These are phyloP conservation scores for Pythium aphanidermatum DNA, from an alignment of 352 stramenopile species.

Conservation along the genomic window DNA sequence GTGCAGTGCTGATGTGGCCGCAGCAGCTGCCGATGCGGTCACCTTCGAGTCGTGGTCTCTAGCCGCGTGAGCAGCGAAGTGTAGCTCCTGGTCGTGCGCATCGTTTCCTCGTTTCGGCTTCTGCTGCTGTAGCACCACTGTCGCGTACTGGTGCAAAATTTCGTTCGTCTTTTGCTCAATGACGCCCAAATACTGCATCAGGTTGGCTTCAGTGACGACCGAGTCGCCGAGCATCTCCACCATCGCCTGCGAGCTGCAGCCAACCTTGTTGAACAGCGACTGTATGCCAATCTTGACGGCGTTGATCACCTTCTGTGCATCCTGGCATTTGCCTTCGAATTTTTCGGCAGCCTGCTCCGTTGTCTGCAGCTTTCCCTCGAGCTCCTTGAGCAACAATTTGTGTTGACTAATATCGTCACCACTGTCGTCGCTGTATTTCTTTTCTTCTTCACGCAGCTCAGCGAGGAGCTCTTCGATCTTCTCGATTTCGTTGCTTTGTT, in stretches of 20 bases:
- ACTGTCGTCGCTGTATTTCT: conserved; percentile 75
- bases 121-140: conserved; percentile 35
- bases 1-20: conserved; percentile 31
- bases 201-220: conserved; percentile 91
- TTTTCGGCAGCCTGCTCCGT: conserved; percentile 84
- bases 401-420: conserved; percentile 86
- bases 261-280: conserved; percentile 70
- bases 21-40: conserved; percentile 13
- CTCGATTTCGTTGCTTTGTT: conserved; percentile 93
- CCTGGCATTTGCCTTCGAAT: conserved; percentile 87
- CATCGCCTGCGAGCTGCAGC: conserved; percentile 75
- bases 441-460: conserved; percentile 74
- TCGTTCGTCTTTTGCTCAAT: conserved; percentile 94
- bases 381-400: conserved; percentile 85
- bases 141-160: conserved; percentile 86
- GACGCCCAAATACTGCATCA: conserved; percentile 93
- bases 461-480: conserved; percentile 84
- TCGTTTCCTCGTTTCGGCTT: conserved; percentile 25
- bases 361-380: conserved; percentile 73
- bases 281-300: conserved; percentile 85
- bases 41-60: conserved; percentile 11
- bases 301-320: conserved; percentile 86
- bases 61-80: conserved; percentile 19
- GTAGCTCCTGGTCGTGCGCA: conserved; percentile 34
- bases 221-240: conserved; percentile 82